These are phyloP conservation scores for Lipomyces anomalus DNA, from an alignment of 805 yeast species.

Conservation along the genomic window DNA sequence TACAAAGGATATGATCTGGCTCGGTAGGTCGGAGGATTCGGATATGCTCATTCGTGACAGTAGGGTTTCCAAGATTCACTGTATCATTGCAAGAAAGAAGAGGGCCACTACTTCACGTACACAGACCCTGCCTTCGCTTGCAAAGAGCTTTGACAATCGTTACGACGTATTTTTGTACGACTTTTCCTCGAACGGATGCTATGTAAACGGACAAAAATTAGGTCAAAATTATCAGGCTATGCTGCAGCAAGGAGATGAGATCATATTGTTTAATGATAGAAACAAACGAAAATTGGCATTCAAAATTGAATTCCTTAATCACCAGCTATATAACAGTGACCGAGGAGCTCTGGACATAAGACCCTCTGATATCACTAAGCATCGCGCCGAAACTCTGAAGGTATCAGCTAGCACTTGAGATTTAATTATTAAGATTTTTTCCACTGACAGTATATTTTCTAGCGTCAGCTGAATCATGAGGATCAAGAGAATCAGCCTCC, in stretches of 20 bases:
- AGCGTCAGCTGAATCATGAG: background rate
- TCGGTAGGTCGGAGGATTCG: conserved; percentile 58
- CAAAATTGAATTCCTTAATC: background rate
- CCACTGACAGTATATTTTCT: no score
- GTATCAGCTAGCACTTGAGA: no score
- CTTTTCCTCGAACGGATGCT: conserved; percentile 73
- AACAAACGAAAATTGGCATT: background rate
- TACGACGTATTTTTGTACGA: conserved; percentile 79
- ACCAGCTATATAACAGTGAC: background rate
- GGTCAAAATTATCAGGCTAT: conserved; percentile 40
- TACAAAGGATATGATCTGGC: conserved; percentile 60
- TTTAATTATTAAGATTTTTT: no score
- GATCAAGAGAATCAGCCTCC: background rate
- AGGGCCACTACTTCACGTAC: background rate
- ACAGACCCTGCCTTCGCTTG: conserved; percentile 3
- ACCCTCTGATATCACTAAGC: background rate
- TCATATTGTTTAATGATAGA: conserved; percentile 1
- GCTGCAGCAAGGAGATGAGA: conserved; percentile 12
- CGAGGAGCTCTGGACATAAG: background rate
- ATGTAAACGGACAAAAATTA: conserved; percentile 34
- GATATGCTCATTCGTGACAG: conserved; percentile 61
- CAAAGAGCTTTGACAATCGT: no score
- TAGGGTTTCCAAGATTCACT: conserved; percentile 79
- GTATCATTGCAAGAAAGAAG: conserved; percentile 52
- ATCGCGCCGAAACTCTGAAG: background rate